Evolutionary conservation across 768 basidiomycete genomes (phyloP).

Genomic region (Pisolithus tinctorius): DNA sequence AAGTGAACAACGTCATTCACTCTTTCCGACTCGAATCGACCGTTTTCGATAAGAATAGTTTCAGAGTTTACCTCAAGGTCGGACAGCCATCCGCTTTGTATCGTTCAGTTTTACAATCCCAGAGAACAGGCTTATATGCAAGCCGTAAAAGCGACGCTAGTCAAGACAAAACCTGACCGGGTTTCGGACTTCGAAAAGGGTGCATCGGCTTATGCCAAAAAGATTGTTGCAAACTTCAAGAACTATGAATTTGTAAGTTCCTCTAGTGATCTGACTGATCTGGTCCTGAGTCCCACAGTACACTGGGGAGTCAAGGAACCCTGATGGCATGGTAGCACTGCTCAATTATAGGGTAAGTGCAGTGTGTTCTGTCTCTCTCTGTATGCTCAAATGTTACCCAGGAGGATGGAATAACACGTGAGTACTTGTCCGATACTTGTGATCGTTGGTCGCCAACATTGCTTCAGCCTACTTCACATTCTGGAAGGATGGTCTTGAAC

Average conservation of each 20-base stretch:
- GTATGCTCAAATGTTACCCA: conserved; percentile 20
- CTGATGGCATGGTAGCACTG: conserved; percentile 91
- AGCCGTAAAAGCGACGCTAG: conserved; percentile 63
- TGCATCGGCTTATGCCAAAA: conserved; percentile 76
- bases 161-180: conserved; percentile 45
- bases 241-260: conserved; percentile 84
- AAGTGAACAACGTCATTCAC: conserved; percentile 86
- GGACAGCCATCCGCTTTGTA: neutral
- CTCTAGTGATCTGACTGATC: too few relatives aligned
- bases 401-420: conserved; percentile 81
- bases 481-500: conserved; percentile 94
- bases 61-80: conserved; percentile 77
- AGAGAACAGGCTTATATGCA: conserved; percentile 84
- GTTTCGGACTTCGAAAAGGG: conserved; percentile 77
- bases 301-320: conserved; percentile 67
- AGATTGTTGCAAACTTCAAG: conserved; percentile 83
- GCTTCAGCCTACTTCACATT: conserved; percentile 78
- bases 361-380: neutral
- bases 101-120: neutral
- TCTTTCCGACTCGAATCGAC: conserved; percentile 87
- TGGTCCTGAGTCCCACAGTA: conserved; percentile 38
- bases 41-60: conserved; percentile 87
- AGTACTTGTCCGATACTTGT: conserved; percentile 22
- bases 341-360: conserved; percentile 82
- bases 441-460: conserved; percentile 5